Base-by-base conservation (phyloP, 1,284 basidiomycete species). In the Pseudozyma sp. region DNA sequence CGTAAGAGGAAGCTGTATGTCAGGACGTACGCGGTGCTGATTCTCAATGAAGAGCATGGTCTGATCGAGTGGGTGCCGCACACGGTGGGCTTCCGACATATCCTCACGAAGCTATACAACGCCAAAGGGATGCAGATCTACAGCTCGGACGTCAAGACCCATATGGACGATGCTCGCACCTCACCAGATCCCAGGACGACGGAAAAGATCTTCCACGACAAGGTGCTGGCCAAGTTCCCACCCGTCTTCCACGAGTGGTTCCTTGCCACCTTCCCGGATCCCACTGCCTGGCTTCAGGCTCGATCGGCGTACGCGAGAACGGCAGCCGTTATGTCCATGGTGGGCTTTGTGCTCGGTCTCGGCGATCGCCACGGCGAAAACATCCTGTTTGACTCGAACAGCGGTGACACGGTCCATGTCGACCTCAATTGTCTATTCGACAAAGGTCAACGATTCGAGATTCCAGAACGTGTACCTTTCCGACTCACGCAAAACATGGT, bases 401-500 rank as follows among this genome's bases (percentile, higher is more conserved):
- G 91, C 0, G 97, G 97, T 4, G 95, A 97, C 82, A 90, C 93
- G 2, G 92, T 99, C 2, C 97, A 99, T 79, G 95, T 99, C 52
- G 97, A 99, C 86, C 94, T 99, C 80, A 98, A 99, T 85, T 98
- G 95, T 86, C 88, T 99, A 12, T 99, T 99, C 79, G 97, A 99
- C 78, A 96, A 94, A 89, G 94, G 81, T 9, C 93, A 92, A 86
- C 89, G 89, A 3, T 89, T 99, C 49, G 94, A 96, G 79, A 92
- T 93, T 2, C 93, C 94, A 0, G 97, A 99, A 85, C 89, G 91
- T 36, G 94, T 99, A 0, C 96, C 97, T 0, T 99, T 99, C 88
- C 89, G 97, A 56, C 88, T 99, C 44, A 98, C 97, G 5, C 93
- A 95, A 73, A 99, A 99, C 83, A 87, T 98, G 78, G 90, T 95